A percentile compares a stretch with the other conserved stretches of the same genome.
These are phyloP conservation scores for Phaffomyces thermotolerans DNA, from an alignment of 805 yeast genomes.

Conservation along the genomic window DNA sequence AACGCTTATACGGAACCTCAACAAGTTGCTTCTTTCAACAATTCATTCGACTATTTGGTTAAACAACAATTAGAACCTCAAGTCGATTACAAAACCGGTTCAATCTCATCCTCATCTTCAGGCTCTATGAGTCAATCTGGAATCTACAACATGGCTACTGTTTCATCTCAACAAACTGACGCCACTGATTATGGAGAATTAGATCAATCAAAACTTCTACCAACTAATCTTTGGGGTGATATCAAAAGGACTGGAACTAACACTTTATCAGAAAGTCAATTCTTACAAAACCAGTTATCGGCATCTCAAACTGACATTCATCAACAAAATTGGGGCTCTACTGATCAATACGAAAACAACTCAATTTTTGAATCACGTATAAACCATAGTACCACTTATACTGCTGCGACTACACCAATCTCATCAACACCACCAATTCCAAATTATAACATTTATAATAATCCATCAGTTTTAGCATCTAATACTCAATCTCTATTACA, in stretches of 20 bases:
- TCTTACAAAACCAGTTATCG: conserved; percentile 9
- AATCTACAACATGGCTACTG: not conserved
- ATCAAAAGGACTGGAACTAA: conserved; percentile 1
- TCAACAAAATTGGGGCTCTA: not conserved
- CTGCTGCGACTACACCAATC: conserved; percentile 12
- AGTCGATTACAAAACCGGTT: not conserved
- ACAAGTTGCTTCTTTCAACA: conserved; percentile 1
- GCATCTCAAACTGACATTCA: not conserved
- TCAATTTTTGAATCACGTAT: not conserved
- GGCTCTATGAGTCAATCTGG: conserved; percentile 2
- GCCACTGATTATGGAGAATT: not conserved
- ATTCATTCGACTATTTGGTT: not conserved
- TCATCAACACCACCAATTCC: conserved; percentile 9
- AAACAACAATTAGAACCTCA: not conserved
- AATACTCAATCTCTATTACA: conserved; percentile 14
- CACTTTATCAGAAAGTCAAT: conserved; percentile 10
- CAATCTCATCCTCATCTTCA: conserved; percentile 8
- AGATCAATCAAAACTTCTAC: conserved; percentile 25
- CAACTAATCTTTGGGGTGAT: conserved; percentile 30
- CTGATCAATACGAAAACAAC: conserved; percentile 2
- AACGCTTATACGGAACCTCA: conserved; percentile 2
- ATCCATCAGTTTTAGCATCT: not conserved
- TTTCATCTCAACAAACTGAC: not conserved
- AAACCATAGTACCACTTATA: not conserved
- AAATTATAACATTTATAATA: not conserved